Base-by-base conservation (phyloP, 1,139 yeast genomes). In the Hemisphaericaspora xylofermentans region DNA sequence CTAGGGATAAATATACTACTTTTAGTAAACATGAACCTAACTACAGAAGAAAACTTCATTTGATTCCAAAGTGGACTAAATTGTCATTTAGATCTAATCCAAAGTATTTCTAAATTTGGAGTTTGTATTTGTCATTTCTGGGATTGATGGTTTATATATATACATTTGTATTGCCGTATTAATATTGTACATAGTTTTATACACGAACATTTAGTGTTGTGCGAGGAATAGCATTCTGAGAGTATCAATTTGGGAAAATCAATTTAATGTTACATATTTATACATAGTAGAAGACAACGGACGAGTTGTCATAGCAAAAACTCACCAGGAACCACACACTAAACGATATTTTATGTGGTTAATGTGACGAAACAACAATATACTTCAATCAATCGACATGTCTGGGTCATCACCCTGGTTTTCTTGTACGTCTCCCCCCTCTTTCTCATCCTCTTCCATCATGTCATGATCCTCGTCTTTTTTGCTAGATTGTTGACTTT, bases 1-100 rank as follows among this genome's bases (percentile, higher is more conserved):
- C 95, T 3, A 73, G 68, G 51, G 95, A 93, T 66, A 93, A 93
- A 64, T 93, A 93, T 66, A 83, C 95, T 40, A 84, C 91, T 1
- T 93, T 88, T 66, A 82, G 80, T 66, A 84, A 78, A 63, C 81
- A 82, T 54, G 76, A 82, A 10, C 79, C 75, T 56, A 83, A 83
- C 24, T 93, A 91, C 66, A 80, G 98, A 68, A 93, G 89, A 68
- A 82, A 94, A 50, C 81, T 87, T 21, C 98, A 93, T 60, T 79
- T 68, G 61, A 85, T 84, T 26, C 95, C 95, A 16, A 86, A 88
- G 57, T 88, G 95, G 95, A 91, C 98, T 43, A 88, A 85, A 66
- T 63, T 80, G 48, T 81, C 95, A 13, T 76, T 84, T 61, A 81
- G 97, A 68, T 80, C 76, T 43, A 85, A 87, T 57, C 97, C 97